Percentiles rank a stretch among this genome's conserved stretches.
These are phyloP conservation scores for Xylaria venustula DNA, from an alignment of 495 filamentous ascomycete genomes.

Conservation along the genomic window DNA sequence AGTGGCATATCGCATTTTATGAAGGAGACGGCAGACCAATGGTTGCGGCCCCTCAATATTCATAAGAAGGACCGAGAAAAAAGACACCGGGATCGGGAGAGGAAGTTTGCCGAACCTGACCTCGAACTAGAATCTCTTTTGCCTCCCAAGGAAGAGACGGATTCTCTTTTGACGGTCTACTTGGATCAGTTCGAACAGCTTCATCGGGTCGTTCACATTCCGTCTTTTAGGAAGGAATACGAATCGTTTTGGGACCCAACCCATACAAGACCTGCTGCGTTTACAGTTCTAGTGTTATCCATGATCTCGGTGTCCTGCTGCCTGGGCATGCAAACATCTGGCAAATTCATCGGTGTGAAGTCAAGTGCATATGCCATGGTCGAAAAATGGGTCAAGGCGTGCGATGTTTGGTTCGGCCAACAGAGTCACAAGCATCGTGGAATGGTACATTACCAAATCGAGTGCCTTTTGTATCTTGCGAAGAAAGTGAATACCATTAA, in stretches of 20 bases:
- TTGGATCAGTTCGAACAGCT: slow-evolving; percentile 46
- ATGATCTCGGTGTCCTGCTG: slow-evolving; percentile 46
- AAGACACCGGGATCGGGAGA: slow-evolving; percentile 35
- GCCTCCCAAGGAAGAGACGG: slow-evolving; percentile 47
- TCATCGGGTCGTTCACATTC: slow-evolving; percentile 58
- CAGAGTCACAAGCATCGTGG: slow-evolving; percentile 33
- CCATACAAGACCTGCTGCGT: slow-evolving; percentile 39
- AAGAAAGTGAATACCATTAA: slow-evolving; percentile 32
- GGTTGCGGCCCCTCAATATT: slow-evolving; percentile 33
- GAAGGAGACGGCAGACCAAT: slow-evolving; percentile 33
- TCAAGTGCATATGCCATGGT: slow-evolving; percentile 28
- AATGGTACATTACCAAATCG: slow-evolving; percentile 35
- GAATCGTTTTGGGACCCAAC: slow-evolving; percentile 39
- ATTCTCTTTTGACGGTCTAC: slow-evolving; percentile 47
- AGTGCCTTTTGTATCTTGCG: slow-evolving; percentile 33
- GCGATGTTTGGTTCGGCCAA: slow-evolving; percentile 28
- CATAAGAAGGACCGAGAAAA: slow-evolving; percentile 31
- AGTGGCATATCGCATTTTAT: slow-evolving; percentile 40
- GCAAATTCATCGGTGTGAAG: slow-evolving; percentile 31
- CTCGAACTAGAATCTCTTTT: slow-evolving; percentile 34
- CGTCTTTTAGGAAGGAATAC: slow-evolving; percentile 47
- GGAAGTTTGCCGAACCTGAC: slow-evolving; percentile 24
- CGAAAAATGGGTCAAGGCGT: slow-evolving; percentile 31
- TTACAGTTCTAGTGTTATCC: slow-evolving; percentile 42
- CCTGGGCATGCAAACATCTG: slow-evolving; percentile 60